Base-by-base conservation (phyloP, 2,329 filamentous ascomycete species). In the Sordariomycetes sp. region DNA sequence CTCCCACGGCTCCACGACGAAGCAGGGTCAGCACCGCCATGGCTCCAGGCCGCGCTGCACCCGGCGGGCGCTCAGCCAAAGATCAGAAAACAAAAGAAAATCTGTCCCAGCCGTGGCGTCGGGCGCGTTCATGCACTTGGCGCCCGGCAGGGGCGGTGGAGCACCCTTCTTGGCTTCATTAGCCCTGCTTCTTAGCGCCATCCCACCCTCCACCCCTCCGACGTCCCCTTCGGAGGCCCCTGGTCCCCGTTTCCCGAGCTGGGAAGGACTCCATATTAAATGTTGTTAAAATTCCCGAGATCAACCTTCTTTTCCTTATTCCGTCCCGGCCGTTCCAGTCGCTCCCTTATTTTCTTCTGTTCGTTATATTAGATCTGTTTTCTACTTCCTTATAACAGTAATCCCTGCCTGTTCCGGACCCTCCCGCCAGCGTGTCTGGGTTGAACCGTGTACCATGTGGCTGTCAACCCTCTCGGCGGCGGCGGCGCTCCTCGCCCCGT, bases 361-460 rank as follows among this genome's bases (percentile, higher is more conserved):
- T 32, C 28, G 28, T 32, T 32, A 32, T 32, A 32, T 32, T 32
- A 32, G 28, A 4, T 8, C 8, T 32, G 28, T 32, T 32, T 32
- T 4, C 8, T 4, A 4, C 28, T 32, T 8, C 28, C 8, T 32
- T 4, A 32, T 32, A 32, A 32, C 28, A 32, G 28, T 39, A 39
- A 39, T 39, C 36, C 36, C 17, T 17, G 12, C 15, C 36, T 17
- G 12, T 39, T 17, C 17, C 36, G 17, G 36, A 39, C 36, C 17
- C 17, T 10, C 17, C 36, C 15, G 28, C 36, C 36, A 3, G 36
- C 36, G 36, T 39, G 3, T 17, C 35, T 39, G 25, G 34, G 34
- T 32, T 8, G 28, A 25, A 51, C 6, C 32, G 36, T 48, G 34
- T 53, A 51, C 45, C n/a, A 61, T 59, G 59, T 54, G 59, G 52